phyloP scores from a whole-genome alignment of 164 flowering plant genomes.

The Macadamia tetraphylla region DNA sequence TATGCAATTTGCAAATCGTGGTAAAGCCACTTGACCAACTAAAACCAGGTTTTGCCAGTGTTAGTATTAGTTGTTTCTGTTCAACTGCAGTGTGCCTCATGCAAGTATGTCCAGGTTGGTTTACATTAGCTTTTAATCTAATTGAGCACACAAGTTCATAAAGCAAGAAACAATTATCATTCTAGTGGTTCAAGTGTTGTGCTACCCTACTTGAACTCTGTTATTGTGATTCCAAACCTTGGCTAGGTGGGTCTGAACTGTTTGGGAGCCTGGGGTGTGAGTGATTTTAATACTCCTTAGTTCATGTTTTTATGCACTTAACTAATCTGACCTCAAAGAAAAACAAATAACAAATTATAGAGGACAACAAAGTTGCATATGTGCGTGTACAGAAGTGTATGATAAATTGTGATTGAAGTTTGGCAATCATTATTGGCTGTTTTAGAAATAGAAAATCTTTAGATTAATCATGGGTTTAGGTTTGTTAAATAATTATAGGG shows the following conservation, averaged over 20 bases:
- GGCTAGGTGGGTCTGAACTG: not conserved
- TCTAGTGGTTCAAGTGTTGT: not conserved
- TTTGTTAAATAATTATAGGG: no score
- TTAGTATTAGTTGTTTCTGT: not conserved
- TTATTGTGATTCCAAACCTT: not conserved
- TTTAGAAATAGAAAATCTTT: no score
- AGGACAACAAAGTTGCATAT: not conserved
- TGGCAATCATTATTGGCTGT: not conserved
- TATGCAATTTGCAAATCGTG: not conserved
- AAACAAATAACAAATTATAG: not conserved
- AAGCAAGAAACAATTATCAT: no score
- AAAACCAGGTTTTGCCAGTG: not conserved
- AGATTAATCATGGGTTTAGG: no score
- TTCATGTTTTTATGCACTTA: not conserved
- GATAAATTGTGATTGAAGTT: not conserved
- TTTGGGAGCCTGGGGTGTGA: not conserved
- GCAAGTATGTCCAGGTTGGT: no score
- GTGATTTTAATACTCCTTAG: not conserved
- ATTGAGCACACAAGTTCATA: no score
- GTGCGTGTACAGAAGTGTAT: not conserved
- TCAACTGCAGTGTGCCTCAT: not conserved
- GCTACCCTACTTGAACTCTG: not conserved
- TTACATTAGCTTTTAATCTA: not conserved
- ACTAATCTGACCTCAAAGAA: not conserved
- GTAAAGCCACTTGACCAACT: not conserved